Conservation (phyloP, 306 rosid species). For the Acmispon strigosus region DNA sequence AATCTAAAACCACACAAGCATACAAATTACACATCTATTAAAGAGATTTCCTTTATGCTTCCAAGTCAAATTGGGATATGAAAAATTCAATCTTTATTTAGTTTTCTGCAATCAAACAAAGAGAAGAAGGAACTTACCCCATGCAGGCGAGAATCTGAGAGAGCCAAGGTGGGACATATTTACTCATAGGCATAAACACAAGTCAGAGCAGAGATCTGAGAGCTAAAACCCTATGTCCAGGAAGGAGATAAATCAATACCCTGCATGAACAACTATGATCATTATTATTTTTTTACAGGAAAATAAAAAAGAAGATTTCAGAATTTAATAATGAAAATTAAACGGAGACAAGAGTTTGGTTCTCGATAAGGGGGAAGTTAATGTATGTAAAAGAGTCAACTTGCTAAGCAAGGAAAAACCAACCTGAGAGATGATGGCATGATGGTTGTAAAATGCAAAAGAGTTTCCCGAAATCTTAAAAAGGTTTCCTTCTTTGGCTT, state of each 20-base stretch:
- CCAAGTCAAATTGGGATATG: neutral
- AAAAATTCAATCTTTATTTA: neutral
- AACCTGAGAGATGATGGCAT: no score
- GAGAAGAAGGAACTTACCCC: conserved; percentile 54
- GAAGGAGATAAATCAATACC: conserved; percentile 5
- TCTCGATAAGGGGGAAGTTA: no score
- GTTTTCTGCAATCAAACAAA: neutral
- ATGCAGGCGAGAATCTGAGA: conserved; percentile 49
- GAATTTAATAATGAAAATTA: conserved; percentile 1
- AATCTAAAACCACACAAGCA: neutral
- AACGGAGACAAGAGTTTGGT: no score
- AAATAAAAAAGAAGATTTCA: neutral
- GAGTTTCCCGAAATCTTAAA: no score
- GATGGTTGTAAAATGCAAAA: no score
- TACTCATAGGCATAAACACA: conserved; percentile 47
- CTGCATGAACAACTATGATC: conserved; percentile 9
- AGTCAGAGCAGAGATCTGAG: conserved; percentile 26
- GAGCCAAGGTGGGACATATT: conserved; percentile 55
- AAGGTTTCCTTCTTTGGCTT: no score
- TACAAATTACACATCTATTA: neutral
- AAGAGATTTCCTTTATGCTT: neutral
- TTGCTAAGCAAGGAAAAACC: neutral
- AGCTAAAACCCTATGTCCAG: conserved; percentile 20
- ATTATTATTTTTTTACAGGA: neutral
- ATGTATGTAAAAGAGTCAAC: neutral